Percentiles rank a stretch among this genome's conserved stretches.
Conservation (phyloP, 768 basidiomycete species). For the Lentinula guzmanii region DNA sequence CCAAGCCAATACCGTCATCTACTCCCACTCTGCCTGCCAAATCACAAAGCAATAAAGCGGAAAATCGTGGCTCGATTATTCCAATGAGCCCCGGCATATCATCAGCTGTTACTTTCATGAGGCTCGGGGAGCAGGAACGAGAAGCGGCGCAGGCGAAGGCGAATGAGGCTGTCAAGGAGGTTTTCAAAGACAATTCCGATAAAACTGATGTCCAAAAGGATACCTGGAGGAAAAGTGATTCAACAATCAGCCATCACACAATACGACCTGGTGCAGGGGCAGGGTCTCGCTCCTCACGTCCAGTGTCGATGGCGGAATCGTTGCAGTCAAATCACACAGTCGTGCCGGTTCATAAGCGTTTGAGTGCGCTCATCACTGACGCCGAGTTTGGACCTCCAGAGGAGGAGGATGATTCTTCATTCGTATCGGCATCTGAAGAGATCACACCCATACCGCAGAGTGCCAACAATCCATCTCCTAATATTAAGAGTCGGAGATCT, state of each 20-base stretch:
- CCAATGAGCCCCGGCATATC: constrained; percentile 52
- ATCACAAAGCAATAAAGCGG: constrained; percentile 12
- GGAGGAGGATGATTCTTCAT: constrained; percentile 48
- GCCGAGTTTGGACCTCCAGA: constrained; percentile 63
- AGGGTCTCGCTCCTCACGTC: constrained; percentile 51
- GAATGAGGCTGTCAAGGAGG: constrained; percentile 14
- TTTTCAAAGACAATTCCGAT: constrained; percentile 10
- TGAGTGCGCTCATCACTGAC: constrained; percentile 64
- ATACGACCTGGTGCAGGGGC: constrained; percentile 48
- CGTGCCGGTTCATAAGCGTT: constrained; percentile 58
- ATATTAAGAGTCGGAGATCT: constrained; percentile 53
- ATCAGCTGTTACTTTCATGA: constrained; percentile 52
- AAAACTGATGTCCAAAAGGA: constrained; percentile 47
- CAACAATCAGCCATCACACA: constrained; percentile 73
- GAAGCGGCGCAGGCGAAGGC: constrained; percentile 13
- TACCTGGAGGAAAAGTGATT: constrained; percentile 75
- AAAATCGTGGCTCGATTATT: constrained; percentile 45
- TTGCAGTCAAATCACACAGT: constrained; percentile 70
- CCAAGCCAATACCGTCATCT: constrained; percentile 13
- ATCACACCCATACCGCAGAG: constrained; percentile 7
- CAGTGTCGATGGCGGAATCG: constrained; percentile 75
- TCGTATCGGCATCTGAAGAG: constrained; percentile 13
- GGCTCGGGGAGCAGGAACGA: constrained; percentile 29
- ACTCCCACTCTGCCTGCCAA: constrained; percentile 17
- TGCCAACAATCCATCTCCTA: constrained; percentile 24